Base-by-base conservation (phyloP, 768 basidiomycete species). In the Neoboletus magnificus region DNA sequence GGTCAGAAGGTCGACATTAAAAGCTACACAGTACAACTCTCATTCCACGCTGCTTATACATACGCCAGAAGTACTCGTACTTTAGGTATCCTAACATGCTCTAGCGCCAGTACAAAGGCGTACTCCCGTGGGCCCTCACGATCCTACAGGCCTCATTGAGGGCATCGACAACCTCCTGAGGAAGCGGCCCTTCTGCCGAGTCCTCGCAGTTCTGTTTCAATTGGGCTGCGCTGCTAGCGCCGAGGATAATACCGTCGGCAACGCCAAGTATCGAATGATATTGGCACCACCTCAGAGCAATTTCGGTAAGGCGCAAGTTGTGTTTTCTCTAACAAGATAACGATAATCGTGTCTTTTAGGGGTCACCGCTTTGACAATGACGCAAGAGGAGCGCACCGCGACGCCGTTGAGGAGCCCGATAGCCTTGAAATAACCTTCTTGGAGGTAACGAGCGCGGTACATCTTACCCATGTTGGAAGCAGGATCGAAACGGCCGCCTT, bases 271-370 rank as follows among this genome's bases (percentile, higher is more conserved):
- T 54, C 7, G 79, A 81, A 57, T 86, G 84, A 54, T 85, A 78
- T 50, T 83, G 79, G 48, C 79, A 72, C 84, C 84, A 86, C n/a
- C 84, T 74, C 45, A 84, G 69, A 1, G 83, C 81, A 4, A 83
- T 74, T 67, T 85, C 82, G 3, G 77, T 73, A 53, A 83, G 68
- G 0, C 77, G 76, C 4, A 86, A 64, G 41, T 68, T 58, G 56
- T 83, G 71, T 47, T 75, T 78, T 35, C 76, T 52, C 61, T 61
- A 35, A 23, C 27, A 40, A 15, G 27, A 36, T 15, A 7, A 40
- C 0, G 4, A 15, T 15, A 16, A 18, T 9, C n/a, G 11, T 22
- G 13, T 46, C 16, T 18, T 16, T 37, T 20, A 33, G 27, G 46
- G 18, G 2, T 20, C 3, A 27, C 33, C 23, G 3, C 41, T 23